Conservation (phyloP, 2,329 filamentous ascomycete species). For the Fusarium nematophilum region DNA sequence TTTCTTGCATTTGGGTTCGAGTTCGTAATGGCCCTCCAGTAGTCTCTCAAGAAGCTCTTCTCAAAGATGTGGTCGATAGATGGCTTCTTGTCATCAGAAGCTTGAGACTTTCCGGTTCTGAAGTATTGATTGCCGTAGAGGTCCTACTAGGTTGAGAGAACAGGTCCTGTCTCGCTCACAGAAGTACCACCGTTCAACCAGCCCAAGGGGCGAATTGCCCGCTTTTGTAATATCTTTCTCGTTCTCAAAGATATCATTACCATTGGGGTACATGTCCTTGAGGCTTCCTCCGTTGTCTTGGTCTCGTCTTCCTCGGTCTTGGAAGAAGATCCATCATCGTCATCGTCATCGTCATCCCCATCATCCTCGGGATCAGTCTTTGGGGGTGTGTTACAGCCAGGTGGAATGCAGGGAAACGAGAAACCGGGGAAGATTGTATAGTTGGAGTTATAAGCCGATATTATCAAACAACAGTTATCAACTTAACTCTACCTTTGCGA, state of each 20-base stretch:
- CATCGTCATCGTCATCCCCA: background rate
- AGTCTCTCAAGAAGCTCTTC: slow-evolving; percentile 26
- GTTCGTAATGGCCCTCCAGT: slow-evolving; percentile 4
- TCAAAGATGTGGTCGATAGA: slow-evolving; percentile 26
- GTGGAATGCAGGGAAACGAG: slow-evolving; percentile 27
- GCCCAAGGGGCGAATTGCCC: too few relatives aligned
- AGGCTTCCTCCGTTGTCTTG: background rate
- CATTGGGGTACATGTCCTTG: slow-evolving; percentile 15
- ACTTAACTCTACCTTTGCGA: too few relatives aligned
- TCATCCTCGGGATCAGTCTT: background rate
- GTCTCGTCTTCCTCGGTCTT: background rate
- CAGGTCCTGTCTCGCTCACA: too few relatives aligned
- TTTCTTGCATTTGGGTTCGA: accelerated
- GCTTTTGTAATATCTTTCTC: too few relatives aligned
- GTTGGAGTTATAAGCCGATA: too few relatives aligned
- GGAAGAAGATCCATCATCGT: slow-evolving; percentile 1
- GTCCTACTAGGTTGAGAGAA: too few relatives aligned
- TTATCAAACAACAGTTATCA: too few relatives aligned
- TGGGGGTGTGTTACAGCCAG: slow-evolving; percentile 5
- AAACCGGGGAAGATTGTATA: slow-evolving; percentile 22
- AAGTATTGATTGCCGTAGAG: too few relatives aligned
- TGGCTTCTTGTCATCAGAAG: background rate
- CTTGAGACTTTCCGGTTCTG: too few relatives aligned
- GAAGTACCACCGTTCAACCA: too few relatives aligned
- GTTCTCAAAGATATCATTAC: too few relatives aligned